A percentile compares a stretch with the other conserved stretches of the same genome.
Conservation (phyloP, 805 yeast species). For the Kluyveromyces dobzhanskii region DNA sequence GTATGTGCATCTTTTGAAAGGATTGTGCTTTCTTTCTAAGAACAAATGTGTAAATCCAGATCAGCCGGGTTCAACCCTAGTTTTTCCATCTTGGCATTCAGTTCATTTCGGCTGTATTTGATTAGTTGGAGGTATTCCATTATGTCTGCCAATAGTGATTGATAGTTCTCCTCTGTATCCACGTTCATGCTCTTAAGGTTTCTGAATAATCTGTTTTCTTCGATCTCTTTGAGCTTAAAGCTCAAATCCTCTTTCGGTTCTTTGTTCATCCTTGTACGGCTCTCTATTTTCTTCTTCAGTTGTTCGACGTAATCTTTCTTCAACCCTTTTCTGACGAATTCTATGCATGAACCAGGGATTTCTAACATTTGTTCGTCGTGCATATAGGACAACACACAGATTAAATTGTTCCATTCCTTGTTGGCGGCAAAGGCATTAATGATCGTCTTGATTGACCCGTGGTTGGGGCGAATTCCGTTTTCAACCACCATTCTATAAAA, state of each 20-base stretch:
- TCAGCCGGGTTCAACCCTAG: not conserved
- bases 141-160: not conserved
- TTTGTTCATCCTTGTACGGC: not conserved
- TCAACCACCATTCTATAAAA: not conserved
- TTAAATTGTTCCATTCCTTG: slow-evolving; percentile 2
- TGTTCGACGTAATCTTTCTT: not conserved
- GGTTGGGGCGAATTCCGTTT: not conserved
- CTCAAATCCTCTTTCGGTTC: not conserved
- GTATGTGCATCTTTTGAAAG: too few relatives aligned
- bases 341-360: not conserved
- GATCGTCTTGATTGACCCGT: not conserved
- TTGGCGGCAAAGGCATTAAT: slow-evolving; percentile 1
- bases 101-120: not conserved
- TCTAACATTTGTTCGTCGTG: not conserved
- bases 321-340: not conserved
- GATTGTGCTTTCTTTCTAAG: too few relatives aligned
- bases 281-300: not conserved
- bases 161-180: not conserved
- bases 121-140: not conserved
- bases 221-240: not conserved
- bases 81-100: not conserved
- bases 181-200: not conserved
- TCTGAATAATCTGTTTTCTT: not conserved
- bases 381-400: not conserved
- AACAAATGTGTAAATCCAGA: too few relatives aligned